Percentiles rank a stretch among this genome's conserved stretches.
Evolutionary conservation across 257 asterid genomes (phyloP).

Genomic region (Solanum okadae): DNA sequence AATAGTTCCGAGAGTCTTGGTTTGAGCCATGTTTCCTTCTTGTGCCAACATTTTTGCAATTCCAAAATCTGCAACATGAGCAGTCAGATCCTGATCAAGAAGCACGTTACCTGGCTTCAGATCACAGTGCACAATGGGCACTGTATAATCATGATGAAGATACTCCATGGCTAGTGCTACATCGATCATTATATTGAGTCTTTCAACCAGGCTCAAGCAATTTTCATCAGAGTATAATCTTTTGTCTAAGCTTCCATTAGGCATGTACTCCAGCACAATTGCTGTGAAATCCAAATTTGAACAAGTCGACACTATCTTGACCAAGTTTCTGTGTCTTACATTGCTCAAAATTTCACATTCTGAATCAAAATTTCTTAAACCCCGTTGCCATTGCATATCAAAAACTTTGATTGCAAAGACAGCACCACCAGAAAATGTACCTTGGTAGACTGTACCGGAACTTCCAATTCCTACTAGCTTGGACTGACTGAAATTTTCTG

Average conservation of each 20-base stretch:
- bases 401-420: conserved; percentile 30
- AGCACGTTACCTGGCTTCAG: conserved; percentile 38
- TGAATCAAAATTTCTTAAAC: conserved; percentile 15
- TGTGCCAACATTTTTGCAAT: conserved; percentile 25
- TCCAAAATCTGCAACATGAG: conserved; percentile 42
- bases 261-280: conserved; percentile 33
- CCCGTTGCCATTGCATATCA: conserved; percentile 8
- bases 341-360: conserved; percentile 31
- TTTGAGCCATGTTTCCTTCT: conserved; percentile 11
- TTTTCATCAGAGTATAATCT: conserved; percentile 13
- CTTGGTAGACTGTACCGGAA: conserved; percentile 19
- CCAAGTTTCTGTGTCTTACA: conserved; percentile 33
- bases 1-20: conserved; percentile 33
- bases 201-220: conserved; percentile 13
- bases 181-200: conserved; percentile 23
- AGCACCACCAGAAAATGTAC: not conserved
- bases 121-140: conserved; percentile 35
- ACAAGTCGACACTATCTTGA: conserved; percentile 31
- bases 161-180: conserved; percentile 33
- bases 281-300: conserved; percentile 35
- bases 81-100: conserved; percentile 34
- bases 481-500: conserved; percentile 12
- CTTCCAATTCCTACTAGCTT: conserved; percentile 23
- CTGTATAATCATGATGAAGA: conserved; percentile 17
- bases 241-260: conserved; percentile 29